Base-by-base conservation (phyloP, 108 stramenopile species). In the Seminavis robusta region DNA sequence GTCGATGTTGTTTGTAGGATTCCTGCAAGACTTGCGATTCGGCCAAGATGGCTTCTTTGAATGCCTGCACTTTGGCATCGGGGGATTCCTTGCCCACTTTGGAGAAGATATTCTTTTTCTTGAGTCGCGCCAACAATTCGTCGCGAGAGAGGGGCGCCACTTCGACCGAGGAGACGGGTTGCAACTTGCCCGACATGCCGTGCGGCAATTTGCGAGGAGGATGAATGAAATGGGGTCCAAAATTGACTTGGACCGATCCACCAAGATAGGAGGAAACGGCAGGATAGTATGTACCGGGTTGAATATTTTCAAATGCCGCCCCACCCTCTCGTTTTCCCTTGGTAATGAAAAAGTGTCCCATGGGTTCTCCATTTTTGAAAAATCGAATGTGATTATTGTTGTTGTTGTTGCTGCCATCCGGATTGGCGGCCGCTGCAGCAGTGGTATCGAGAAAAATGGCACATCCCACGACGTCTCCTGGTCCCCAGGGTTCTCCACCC, bases 391-490 rank as follows among this genome's bases (percentile, higher is more conserved):
- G 58, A 65, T 83, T 91, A 15, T 33, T 47, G 33, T 33, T 33
- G 9, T 32, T 38, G 19, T 6, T 33, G 34, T 28, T 59, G 32
- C 27, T 20, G 30, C 16, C 27, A 26, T 29, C 36, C 4, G 33
- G 21, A 26, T 17, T 29, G 15, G 31, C 42, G 42, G 8, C 36
- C 29, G 27, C 21, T 40, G 37, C 27, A 13, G 64, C 54, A 9
- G 59, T 54, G 23, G 53, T 54, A 0, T 64, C 43, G 40, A 95
- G 33, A 55, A 47, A 77, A 61, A 98, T 94, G 10, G 76, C 79
- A 62, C 90, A 86, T 11, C 98, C 98, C 19, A 98, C 63, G 2
- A 98, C 85, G 75, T 98, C 98, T 2, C 94, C 94, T 19, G 82
- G 80, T 26, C 73, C 80, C 57, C 77, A 95, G 0, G 57, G 71